Evolutionary conservation across 179 eudicot species (phyloP), one percentile per base, ranked within the genome.

Genomic region (Gypsophila paniculata): DNA sequence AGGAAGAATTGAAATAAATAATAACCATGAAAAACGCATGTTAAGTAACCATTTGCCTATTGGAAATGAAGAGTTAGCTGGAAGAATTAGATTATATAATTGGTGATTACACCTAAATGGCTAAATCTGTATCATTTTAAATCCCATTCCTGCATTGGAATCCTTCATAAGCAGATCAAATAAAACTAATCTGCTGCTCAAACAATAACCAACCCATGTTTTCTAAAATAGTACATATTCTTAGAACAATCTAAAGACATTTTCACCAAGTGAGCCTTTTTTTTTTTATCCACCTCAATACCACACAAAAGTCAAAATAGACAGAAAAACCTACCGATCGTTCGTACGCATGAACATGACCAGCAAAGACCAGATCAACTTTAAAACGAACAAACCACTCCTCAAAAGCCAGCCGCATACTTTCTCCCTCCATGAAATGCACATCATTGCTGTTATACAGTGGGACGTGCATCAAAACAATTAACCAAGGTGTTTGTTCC

Each of bases 271-370:
- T 29, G 34, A 29, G 34, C 34, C 34, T 29, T 29, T 29, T 29
- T 29, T 29, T 29, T 29, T 29, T 29, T 29, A 29, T 61, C 34
- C 25, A 25, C 58, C 64, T 34, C 29, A 36, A 21, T 11, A 25
- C 17, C 19, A 62, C 19, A 62, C 6, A 62, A 62, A 70, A 39
- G 19, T 23, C 55, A 52, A 13, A 19, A 25, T 22, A 74, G 26
- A 65, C 12, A 3, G 53, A 23, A 61, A 61, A 63, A 25, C 91
- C 55, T 74, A 93, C 98, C 75, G 96, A 91, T 91, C 98, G 82
- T 79, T 93, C 98, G 78, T 92, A 92, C 39, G 96, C 98, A 74
- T 92, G 98, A 49, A 92, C 98, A 82, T 91, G 97, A 61, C 96
- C 97, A 42, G 97, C 91, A 69, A 86, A 88, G 61, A 92, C 67